phyloP scores from a whole-genome alignment of 768 basidiomycete genomes.

The Nidularia pulvinata region DNA sequence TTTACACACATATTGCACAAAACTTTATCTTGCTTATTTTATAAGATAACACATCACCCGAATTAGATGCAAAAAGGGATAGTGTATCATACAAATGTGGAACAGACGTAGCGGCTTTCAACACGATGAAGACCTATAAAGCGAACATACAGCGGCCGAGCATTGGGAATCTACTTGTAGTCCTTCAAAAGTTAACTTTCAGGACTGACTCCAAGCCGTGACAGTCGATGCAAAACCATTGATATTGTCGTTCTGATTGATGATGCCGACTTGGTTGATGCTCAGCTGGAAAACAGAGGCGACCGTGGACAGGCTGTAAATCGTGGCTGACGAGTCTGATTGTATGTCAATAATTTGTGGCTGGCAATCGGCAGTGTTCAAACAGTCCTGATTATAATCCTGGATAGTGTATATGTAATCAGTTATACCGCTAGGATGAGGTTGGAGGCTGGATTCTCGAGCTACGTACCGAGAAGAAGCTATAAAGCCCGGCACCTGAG shows the following conservation, averaged over 20 bases:
- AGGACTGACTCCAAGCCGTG: slow-evolving; percentile 40
- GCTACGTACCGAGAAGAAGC: slow-evolving; percentile 57
- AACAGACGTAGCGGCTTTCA: too few relatives aligned
- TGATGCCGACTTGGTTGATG: slow-evolving; percentile 41
- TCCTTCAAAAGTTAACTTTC: background rate
- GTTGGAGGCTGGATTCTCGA: background rate
- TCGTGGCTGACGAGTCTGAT: slow-evolving; percentile 38
- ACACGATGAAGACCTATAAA: too few relatives aligned
- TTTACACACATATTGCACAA: too few relatives aligned
- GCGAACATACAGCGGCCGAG: too few relatives aligned
- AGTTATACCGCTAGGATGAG: background rate
- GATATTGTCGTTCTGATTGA: slow-evolving; percentile 45
- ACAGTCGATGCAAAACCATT: slow-evolving; percentile 60
- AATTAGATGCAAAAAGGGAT: too few relatives aligned
- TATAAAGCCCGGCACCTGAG: slow-evolving; percentile 58
- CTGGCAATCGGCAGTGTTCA: slow-evolving; percentile 49
- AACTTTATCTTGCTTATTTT: too few relatives aligned
- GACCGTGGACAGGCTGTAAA: slow-evolving; percentile 65
- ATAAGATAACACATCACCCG: too few relatives aligned
- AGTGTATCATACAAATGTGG: too few relatives aligned
- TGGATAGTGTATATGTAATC: slow-evolving; percentile 12
- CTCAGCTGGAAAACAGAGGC: slow-evolving; percentile 53
- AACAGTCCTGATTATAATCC: slow-evolving; percentile 54
- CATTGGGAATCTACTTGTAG: too few relatives aligned
- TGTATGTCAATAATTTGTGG: slow-evolving; percentile 54